phyloP scores from a whole-genome alignment of 345 rosid genomes.

The Hibiscus tridactylites region DNA sequence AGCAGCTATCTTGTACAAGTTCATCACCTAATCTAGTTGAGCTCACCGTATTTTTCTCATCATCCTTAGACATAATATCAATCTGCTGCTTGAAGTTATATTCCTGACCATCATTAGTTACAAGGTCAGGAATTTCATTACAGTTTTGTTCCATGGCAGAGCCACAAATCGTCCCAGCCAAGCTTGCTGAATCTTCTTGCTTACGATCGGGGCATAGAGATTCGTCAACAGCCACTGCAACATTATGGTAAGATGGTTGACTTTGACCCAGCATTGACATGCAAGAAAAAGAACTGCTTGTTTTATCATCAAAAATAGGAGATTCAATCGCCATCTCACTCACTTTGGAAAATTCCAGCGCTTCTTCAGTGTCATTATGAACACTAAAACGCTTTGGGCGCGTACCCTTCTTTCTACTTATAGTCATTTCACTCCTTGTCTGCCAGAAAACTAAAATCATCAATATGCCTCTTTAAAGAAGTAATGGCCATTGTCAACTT shows the following conservation, averaged over 20 bases:
- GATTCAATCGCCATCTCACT: slow-evolving; percentile 39
- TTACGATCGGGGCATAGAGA: slow-evolving; percentile 10
- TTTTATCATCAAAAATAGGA: slow-evolving; percentile 35
- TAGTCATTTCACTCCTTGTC: slow-evolving; percentile 34
- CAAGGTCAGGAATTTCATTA: slow-evolving; percentile 12
- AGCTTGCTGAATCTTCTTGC: slow-evolving; percentile 17
- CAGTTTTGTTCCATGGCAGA: slow-evolving; percentile 6
- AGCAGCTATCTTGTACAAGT: slow-evolving; percentile 14
- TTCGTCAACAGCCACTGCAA: slow-evolving; percentile 36
- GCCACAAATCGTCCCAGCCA: slow-evolving; percentile 12
- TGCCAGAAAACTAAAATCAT: slow-evolving; percentile 13
- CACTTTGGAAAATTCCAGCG: slow-evolving; percentile 25
- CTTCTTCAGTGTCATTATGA: slow-evolving; percentile 16
- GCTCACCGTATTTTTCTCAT: slow-evolving; percentile 10
- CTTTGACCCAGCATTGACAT: slow-evolving; percentile 37
- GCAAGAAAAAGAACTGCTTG: slow-evolving; percentile 39
- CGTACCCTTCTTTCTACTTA: slow-evolving; percentile 27
- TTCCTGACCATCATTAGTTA: slow-evolving; percentile 10
- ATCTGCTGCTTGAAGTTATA: slow-evolving; percentile 1
- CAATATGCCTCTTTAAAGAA: neutral
- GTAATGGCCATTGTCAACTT: neutral
- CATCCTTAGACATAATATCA: slow-evolving; percentile 17
- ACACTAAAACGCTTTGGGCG: slow-evolving; percentile 19
- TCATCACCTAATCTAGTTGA: slow-evolving; percentile 20
- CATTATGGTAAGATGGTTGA: slow-evolving; percentile 47